phyloP scores from a whole-genome alignment of 2,329 filamentous ascomycete genomes.

The Hypoxylon sp. region DNA sequence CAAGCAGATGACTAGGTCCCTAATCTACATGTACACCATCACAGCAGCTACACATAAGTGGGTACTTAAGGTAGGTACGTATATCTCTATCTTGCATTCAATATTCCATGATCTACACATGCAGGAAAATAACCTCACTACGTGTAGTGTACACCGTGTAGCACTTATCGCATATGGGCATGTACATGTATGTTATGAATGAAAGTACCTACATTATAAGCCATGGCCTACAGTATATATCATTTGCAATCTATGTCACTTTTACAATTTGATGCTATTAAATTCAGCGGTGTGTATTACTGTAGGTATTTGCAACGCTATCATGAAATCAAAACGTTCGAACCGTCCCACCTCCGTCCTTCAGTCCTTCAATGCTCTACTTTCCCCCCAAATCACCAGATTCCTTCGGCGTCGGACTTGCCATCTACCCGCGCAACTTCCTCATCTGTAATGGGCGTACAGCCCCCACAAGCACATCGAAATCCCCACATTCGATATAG shows the following conservation, averaged over 20 bases:
- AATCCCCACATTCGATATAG: slow-evolving; percentile 67
- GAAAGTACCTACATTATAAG: neutral
- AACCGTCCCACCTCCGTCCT: neutral
- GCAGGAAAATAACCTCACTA: too few relatives aligned
- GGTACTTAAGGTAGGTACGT: too few relatives aligned
- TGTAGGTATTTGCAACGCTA: neutral
- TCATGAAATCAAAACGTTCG: neutral
- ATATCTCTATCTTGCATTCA: too few relatives aligned
- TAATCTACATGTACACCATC: too few relatives aligned
- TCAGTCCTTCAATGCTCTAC: neutral
- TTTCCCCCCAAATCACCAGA: neutral
- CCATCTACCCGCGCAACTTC: slow-evolving; percentile 23
- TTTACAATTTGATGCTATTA: neutral
- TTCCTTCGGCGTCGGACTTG: neutral
- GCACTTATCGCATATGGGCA: too few relatives aligned
- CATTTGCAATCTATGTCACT: neutral
- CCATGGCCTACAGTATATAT: neutral
- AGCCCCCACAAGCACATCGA: slow-evolving; percentile 66
- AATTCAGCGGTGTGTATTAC: neutral
- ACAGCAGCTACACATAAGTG: too few relatives aligned
- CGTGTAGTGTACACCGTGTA: too few relatives aligned
- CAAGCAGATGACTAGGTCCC: neutral
- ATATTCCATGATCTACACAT: too few relatives aligned
- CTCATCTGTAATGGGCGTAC: slow-evolving; percentile 49
- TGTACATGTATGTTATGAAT: neutral